Conservation (phyloP, 148 eudicot genomes). For the Rhododendron ovatum region DNA sequence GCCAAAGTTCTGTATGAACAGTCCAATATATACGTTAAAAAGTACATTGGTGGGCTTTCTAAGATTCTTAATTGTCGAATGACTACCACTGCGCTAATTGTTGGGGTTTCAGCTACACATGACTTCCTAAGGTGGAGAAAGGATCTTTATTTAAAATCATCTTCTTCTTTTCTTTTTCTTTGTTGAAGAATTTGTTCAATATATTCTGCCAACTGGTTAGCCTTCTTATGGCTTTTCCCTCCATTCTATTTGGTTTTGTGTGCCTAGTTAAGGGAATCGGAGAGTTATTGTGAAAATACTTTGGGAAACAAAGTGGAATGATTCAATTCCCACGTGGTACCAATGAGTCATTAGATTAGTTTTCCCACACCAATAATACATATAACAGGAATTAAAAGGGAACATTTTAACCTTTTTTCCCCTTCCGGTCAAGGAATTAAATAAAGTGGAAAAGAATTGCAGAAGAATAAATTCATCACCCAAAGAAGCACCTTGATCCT, state of each 20-base stretch:
- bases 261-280: background rate
- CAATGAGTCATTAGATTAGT: background rate
- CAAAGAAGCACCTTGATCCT: background rate
- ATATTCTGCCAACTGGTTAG: background rate
- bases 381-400: background rate
- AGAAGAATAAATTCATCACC: background rate
- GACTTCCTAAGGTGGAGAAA: background rate
- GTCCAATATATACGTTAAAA: too few relatives aligned
- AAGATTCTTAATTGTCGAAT: background rate
- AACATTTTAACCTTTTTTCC: background rate
- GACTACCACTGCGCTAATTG: background rate
- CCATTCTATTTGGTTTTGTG: background rate
- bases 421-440: background rate
- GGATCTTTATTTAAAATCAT: background rate
- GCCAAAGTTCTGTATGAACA: too few relatives aligned
- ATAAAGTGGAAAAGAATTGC: background rate
- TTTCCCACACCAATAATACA: background rate
- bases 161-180: background rate
- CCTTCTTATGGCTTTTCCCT: background rate
- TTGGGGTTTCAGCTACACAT: background rate
- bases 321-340: background rate
- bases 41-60: too few relatives aligned
- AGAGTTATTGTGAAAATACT: background rate
- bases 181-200: background rate
- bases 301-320: background rate